Conservation (phyloP, 495 filamentous ascomycete species). For the Podospora pseudoanserina region DNA sequence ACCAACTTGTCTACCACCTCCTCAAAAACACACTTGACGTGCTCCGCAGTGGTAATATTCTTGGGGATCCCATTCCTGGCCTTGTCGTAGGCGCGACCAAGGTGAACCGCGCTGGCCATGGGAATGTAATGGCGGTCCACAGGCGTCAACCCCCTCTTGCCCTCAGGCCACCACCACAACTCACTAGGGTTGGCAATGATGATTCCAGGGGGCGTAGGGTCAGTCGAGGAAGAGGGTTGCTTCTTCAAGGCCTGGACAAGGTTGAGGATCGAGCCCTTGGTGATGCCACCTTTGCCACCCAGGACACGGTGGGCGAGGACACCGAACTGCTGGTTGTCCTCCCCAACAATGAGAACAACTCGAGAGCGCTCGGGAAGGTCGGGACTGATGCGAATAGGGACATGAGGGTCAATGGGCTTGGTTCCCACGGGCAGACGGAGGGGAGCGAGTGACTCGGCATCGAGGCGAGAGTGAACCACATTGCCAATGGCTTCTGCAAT, state of each 20-base stretch:
- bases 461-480: slow-evolving; percentile 59
- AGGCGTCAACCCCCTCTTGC: slow-evolving; percentile 52
- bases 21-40: slow-evolving; percentile 63
- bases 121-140: slow-evolving; percentile 52
- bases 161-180: slow-evolving; percentile 61
- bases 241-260: slow-evolving; percentile 53
- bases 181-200: slow-evolving; percentile 72
- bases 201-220: slow-evolving; percentile 44
- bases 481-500: slow-evolving; percentile 57
- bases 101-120: slow-evolving; percentile 52
- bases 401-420: slow-evolving; percentile 48
- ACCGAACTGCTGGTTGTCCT: slow-evolving; percentile 66
- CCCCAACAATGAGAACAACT: slow-evolving; percentile 71
- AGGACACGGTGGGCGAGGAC: slow-evolving; percentile 67
- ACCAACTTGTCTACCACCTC: slow-evolving; percentile 51
- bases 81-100: slow-evolving; percentile 34
- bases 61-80: slow-evolving; percentile 55
- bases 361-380: slow-evolving; percentile 57
- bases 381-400: slow-evolving; percentile 62
- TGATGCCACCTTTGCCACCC: slow-evolving; percentile 55
- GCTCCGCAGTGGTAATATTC: slow-evolving; percentile 49
- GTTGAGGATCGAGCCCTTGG: slow-evolving; percentile 60
- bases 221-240: slow-evolving; percentile 29
- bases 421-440: slow-evolving; percentile 56
- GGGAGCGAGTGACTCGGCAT: slow-evolving; percentile 51